These are phyloP conservation scores for Populus pruinosa DNA, from an alignment of 345 rosid species.

Conservation along the genomic window DNA sequence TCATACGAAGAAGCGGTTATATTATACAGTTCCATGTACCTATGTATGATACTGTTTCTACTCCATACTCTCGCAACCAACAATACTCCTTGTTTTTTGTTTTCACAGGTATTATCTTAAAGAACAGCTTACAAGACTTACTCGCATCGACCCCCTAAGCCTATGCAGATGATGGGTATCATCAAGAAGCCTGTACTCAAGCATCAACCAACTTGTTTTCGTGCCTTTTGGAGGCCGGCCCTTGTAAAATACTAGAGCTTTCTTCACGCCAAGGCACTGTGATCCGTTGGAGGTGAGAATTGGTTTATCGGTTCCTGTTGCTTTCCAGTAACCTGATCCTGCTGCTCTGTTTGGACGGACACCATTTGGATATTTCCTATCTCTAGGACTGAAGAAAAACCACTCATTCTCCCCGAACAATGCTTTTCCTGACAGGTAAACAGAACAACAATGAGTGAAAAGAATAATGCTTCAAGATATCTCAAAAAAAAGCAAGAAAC, in stretches of 20 bases:
- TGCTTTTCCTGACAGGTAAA: constrained; percentile 23
- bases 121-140: constrained; percentile 15
- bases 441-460: background rate
- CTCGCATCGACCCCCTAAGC: constrained; percentile 40
- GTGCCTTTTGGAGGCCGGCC: constrained; percentile 41
- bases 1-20: background rate
- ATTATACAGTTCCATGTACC: background rate
- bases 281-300: constrained; percentile 29
- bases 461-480: background rate
- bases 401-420: constrained; percentile 38
- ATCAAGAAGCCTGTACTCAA: constrained; percentile 37
- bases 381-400: constrained; percentile 45
- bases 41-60: background rate
- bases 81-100: background rate
- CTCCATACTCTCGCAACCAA: background rate
- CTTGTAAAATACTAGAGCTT: constrained; percentile 36
- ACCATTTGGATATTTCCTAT: constrained; percentile 43
- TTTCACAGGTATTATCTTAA: background rate
- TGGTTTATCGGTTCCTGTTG: constrained; percentile 41
- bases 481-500: background rate
- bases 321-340: constrained; percentile 45
- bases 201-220: constrained; percentile 49
- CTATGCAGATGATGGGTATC: constrained; percentile 20
- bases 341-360: constrained; percentile 40
- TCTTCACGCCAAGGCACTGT: constrained; percentile 42